Conservation (phyloP, 2,329 filamentous ascomycete genomes). For the Ophiostoma ips region DNA sequence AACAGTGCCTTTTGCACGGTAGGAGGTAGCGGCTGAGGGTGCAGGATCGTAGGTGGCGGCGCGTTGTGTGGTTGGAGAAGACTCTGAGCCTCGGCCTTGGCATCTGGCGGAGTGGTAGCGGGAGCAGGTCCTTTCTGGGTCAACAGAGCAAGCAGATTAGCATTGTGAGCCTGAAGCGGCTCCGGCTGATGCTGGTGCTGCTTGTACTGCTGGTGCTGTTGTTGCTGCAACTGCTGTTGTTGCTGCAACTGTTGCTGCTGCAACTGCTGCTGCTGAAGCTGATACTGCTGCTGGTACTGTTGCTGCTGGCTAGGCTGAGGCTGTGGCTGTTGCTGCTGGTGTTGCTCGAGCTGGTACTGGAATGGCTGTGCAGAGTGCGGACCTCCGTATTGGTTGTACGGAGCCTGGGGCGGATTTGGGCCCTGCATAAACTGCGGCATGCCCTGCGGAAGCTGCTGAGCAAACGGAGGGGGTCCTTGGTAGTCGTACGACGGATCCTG, state of each 20-base stretch:
- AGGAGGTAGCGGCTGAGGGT: constrained; percentile 39
- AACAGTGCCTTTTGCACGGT: constrained; percentile 41
- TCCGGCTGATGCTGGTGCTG: background rate
- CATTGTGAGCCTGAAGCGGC: constrained; percentile 2
- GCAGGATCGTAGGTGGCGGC: constrained; percentile 16
- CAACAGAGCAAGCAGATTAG: constrained; percentile 4
- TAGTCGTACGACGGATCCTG: constrained; percentile 15
- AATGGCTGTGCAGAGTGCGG: background rate
- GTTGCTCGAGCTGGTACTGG: constrained; percentile 1
- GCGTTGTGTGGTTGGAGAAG: background rate
- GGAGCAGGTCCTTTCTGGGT: background rate
- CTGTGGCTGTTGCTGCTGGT: background rate
- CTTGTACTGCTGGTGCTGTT: background rate
- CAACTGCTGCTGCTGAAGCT: constrained; percentile 5
- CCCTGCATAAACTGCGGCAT: background rate
- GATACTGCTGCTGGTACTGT: background rate
- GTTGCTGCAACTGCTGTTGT: background rate
- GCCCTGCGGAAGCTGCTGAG: background rate
- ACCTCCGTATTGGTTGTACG: background rate
- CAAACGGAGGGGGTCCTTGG: background rate
- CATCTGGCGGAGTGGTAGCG: background rate
- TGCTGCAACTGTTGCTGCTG: constrained; percentile 4
- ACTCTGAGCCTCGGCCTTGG: background rate
- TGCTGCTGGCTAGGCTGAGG: background rate
- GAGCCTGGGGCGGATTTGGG: background rate